Evolutionary conservation across 441 rosid genomes (phyloP), one percentile per base, ranked within the genome.

Genomic region (Euphorbia schlechtendalii): DNA sequence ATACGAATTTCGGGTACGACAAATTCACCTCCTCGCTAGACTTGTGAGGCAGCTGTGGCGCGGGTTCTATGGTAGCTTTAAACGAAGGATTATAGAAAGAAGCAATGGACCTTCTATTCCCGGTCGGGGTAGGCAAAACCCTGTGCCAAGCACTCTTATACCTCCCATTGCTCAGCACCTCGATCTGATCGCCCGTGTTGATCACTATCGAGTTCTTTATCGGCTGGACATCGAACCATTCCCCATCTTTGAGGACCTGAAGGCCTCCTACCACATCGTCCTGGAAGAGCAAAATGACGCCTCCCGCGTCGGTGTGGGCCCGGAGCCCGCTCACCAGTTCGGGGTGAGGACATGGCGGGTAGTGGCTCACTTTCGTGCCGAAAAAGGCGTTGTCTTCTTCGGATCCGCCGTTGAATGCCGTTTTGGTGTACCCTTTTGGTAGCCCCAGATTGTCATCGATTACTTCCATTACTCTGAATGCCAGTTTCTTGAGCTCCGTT

Each of bases 301-400:
- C 97, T 0, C 98, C 98, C 0, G 98, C 98, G 67, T 90, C 97
- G 0, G 98, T 92, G 81, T 92, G 96, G 38, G 96, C 85, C 58
- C 98, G 69, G 28, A 92, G 96, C 18, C 96, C 98, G n/a, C 67
- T 73, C 27, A 85, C 80, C 0, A 68, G 83, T 72, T 90, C 85
- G 0, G 97, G 96, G 41, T 72, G 79, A 45, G 97, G 92, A 65
- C 97, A 92, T 21, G 98, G 94, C 5, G 98, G 98, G 73, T 92
- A 92, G 76, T 92, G 93, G 77, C 96, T 85, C 20, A 92, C 94
- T 70, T 92, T 94, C 49, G 97, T 90, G 7, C 97, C 99, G 18
- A 86, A 90, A 78, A 83, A 43, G 36, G 90, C 93, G 24, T 65
- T 77, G 28, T 79, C 79, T 49, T 69, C 85, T 67, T 72, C 84